Conservation (phyloP, 2,329 filamentous ascomycete species). For the Cladosporium sp. region DNA sequence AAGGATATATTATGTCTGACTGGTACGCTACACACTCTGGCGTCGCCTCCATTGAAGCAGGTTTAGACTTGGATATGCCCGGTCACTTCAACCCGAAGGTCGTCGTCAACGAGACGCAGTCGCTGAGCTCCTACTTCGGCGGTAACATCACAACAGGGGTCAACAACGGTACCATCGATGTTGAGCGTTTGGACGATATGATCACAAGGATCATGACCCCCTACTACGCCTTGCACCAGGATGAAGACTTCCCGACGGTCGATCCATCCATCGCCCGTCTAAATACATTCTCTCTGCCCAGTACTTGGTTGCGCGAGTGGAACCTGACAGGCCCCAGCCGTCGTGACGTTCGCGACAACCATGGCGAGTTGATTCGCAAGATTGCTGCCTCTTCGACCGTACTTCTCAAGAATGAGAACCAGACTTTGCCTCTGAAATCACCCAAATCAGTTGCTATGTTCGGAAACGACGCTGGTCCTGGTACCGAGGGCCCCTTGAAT, state of each 20-base stretch:
- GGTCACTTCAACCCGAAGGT: slow-evolving; percentile 54
- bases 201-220: slow-evolving; percentile 51
- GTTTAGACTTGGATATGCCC: slow-evolving; percentile 68
- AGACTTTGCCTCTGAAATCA: slow-evolving; percentile 54
- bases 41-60: slow-evolving; percentile 59
- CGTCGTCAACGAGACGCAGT: slow-evolving; percentile 29
- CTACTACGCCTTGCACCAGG: slow-evolving; percentile 71
- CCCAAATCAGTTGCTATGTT: slow-evolving; percentile 42
- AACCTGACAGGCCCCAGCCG: slow-evolving; percentile 49
- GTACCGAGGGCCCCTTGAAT: slow-evolving; percentile 54
- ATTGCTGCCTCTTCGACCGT: slow-evolving; percentile 61
- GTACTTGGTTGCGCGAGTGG: slow-evolving; percentile 34
- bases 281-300: not conserved
- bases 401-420: slow-evolving; percentile 63
- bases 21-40: slow-evolving; percentile 56
- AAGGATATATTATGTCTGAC: slow-evolving; percentile 66
- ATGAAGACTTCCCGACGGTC: slow-evolving; percentile 40
- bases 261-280: slow-evolving; percentile 2
- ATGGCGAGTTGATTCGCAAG: slow-evolving; percentile 54
- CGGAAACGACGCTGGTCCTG: slow-evolving; percentile 54
- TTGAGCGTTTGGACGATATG: slow-evolving; percentile 60
- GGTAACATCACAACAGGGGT: slow-evolving; percentile 57
- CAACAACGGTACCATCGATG: slow-evolving; percentile 52
- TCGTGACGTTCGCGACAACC: slow-evolving; percentile 59
- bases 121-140: slow-evolving; percentile 68